Evolutionary conservation across 305 asterid genomes (phyloP).

Genomic region (Petunia hybrid): DNA sequence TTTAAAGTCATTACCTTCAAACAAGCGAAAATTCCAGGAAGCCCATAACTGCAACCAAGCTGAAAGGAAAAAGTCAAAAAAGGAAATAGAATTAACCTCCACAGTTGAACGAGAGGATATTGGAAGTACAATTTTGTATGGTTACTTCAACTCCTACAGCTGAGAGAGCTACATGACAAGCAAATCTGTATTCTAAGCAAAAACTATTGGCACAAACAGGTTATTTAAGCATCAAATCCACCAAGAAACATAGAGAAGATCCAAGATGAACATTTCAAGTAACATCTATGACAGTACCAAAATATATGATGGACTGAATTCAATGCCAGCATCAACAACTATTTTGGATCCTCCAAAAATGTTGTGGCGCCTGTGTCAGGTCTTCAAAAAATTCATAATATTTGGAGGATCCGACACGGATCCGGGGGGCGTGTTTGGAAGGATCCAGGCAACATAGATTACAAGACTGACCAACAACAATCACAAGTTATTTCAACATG

Average conservation of each 20-base stretch:
- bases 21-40: slow-evolving; percentile 48
- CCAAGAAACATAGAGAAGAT: slow-evolving; percentile 22
- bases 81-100: slow-evolving; percentile 15
- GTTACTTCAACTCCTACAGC: slow-evolving; percentile 23
- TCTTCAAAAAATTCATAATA: too few relatives aligned
- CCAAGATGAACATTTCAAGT: neutral
- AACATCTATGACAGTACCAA: neutral
- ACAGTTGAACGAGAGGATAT: neutral
- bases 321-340: slow-evolving; percentile 9
- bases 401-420: too few relatives aligned
- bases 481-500: slow-evolving; percentile 23
- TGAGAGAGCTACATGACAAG: slow-evolving; percentile 1
- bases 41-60: slow-evolving; percentile 50
- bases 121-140: neutral
- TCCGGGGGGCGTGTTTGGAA: too few relatives aligned
- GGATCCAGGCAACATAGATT: too few relatives aligned
- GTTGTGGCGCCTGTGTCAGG: too few relatives aligned
- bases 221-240: slow-evolving; percentile 16
- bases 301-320: neutral
- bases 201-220: slow-evolving; percentile 12
- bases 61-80: slow-evolving; percentile 28
- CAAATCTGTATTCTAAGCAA: slow-evolving; percentile 16
- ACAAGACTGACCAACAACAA: neutral
- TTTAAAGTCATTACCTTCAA: slow-evolving; percentile 42
- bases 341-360: too few relatives aligned